These are phyloP conservation scores for Prunus yedoensis DNA, from an alignment of 331 rosid genomes.

Conservation along the genomic window DNA sequence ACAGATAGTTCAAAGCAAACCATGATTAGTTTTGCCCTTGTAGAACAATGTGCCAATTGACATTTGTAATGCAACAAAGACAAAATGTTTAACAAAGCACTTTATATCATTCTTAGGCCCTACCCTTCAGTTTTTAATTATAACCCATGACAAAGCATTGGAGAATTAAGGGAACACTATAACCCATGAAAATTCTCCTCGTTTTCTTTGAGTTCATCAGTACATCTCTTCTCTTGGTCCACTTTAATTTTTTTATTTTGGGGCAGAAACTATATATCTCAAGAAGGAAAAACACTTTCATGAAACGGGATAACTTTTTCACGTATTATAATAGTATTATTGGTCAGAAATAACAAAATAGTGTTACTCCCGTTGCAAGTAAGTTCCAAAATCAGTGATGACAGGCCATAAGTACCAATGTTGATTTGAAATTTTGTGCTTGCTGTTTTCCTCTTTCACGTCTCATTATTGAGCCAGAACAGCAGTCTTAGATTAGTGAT, in stretches of 20 bases:
- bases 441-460: background rate
- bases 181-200: background rate
- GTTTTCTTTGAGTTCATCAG: background rate
- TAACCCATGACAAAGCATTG: background rate
- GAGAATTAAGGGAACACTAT: background rate
- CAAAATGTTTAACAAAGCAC: background rate
- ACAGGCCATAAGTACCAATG: background rate
- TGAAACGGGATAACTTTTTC: too few species aligned
- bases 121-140: background rate
- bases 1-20: background rate
- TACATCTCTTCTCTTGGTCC: background rate
- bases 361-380: too few species aligned
- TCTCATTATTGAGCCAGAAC: background rate
- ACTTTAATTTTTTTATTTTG: background rate
- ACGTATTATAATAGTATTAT: too few species aligned
- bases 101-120: background rate
- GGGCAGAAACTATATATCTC: background rate
- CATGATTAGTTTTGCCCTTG: background rate
- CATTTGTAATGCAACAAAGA: background rate
- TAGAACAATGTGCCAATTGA: conserved; percentile 4
- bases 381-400: too few species aligned
- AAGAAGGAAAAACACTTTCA: too few species aligned
- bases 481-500: background rate
- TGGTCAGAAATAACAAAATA: too few species aligned
- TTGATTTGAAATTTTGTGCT: background rate